A percentile compares a stretch with the other conserved stretches of the same genome.
Conservation (phyloP, 2,329 filamentous ascomycete species). For the Diaporthe sp. region DNA sequence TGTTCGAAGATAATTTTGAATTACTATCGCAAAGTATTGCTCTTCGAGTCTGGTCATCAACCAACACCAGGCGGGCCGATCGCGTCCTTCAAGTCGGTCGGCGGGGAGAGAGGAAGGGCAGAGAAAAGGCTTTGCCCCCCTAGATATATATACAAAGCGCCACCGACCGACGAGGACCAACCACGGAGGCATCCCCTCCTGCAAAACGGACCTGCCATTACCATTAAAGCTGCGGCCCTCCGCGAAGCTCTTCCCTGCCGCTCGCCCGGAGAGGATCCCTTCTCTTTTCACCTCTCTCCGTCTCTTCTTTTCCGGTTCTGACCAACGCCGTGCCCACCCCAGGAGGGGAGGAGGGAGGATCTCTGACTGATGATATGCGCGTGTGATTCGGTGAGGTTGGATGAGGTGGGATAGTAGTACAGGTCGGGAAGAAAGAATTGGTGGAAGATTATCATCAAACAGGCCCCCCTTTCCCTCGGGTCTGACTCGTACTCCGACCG, state of each 20-base stretch:
- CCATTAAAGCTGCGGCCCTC: conserved; percentile 21
- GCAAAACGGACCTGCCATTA: conserved; percentile 26
- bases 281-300: background rate
- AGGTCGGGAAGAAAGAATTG: conserved; percentile 7
- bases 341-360: background rate
- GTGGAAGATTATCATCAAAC: conserved; percentile 27
- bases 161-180: conserved; percentile 13
- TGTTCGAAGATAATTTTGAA: conserved; percentile 23
- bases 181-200: background rate
- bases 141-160: conserved; percentile 7
- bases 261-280: background rate
- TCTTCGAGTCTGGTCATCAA: conserved; percentile 12
- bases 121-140: background rate
- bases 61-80: conserved; percentile 19
- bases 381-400: conserved; percentile 2
- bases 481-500: conserved; percentile 35
- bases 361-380: conserved; percentile 21
- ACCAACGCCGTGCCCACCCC: conserved; percentile 25
- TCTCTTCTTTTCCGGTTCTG: conserved; percentile 9
- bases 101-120: background rate
- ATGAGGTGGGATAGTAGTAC: conserved; percentile 26
- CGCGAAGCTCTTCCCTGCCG: conserved; percentile 7
- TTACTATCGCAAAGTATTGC: conserved; percentile 13
- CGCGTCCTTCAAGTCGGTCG: conserved; percentile 21
- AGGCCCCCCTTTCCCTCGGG: conserved; percentile 16